Evolutionary conservation across 2,329 filamentous ascomycete genomes (phyloP).

Genomic region (Escovopsis weberi): DNA sequence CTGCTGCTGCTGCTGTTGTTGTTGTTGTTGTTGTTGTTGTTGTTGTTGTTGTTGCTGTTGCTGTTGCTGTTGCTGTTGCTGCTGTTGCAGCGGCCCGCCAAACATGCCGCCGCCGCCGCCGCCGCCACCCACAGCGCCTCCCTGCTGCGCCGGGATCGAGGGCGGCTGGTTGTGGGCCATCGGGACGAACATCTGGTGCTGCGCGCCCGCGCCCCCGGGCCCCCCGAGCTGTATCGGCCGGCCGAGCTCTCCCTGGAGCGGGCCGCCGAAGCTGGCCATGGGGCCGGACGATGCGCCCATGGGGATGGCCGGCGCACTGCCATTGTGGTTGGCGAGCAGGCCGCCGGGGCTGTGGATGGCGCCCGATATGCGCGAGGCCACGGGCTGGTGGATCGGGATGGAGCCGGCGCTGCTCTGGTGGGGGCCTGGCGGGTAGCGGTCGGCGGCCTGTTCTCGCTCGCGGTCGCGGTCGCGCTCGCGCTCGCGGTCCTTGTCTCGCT

Average conservation of each 20-base stretch:
- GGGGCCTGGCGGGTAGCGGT: constrained; percentile 50
- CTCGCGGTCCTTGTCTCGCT: constrained; percentile 39
- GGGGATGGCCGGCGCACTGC: constrained; percentile 37
- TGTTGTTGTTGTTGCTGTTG: constrained; percentile 44
- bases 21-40: constrained; percentile 33
- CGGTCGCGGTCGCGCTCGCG: constrained; percentile 44
- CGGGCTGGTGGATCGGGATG: constrained; percentile 86
- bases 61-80: constrained; percentile 36
- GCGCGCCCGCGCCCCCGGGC: constrained; percentile 29
- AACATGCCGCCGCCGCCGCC: constrained; percentile 19
- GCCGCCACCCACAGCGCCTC: constrained; percentile 50
- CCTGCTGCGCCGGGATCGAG: constrained; percentile 38
- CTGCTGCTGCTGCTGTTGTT: constrained; percentile 42
- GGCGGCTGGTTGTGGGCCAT: constrained; percentile 35
- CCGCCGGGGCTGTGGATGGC: constrained; percentile 89
- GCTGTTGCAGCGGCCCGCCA: constrained; percentile 43
- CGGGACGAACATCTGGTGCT: constrained; percentile 44
- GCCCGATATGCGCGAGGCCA: constrained; percentile 64
- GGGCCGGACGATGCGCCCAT: constrained; percentile 37
- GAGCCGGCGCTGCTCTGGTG: constrained; percentile 82
- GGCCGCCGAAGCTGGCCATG: constrained; percentile 37
- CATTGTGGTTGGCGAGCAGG: constrained; percentile 60
- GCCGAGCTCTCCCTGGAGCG: constrained; percentile 35
- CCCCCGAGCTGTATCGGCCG: constrained; percentile 38
- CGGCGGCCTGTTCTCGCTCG: constrained; percentile 21